Evolutionary conservation across 371 early-diverging fungal genomes (phyloP), one percentile per base, ranked within the genome.

Genomic region (Caulochytrium protostelioides): DNA sequence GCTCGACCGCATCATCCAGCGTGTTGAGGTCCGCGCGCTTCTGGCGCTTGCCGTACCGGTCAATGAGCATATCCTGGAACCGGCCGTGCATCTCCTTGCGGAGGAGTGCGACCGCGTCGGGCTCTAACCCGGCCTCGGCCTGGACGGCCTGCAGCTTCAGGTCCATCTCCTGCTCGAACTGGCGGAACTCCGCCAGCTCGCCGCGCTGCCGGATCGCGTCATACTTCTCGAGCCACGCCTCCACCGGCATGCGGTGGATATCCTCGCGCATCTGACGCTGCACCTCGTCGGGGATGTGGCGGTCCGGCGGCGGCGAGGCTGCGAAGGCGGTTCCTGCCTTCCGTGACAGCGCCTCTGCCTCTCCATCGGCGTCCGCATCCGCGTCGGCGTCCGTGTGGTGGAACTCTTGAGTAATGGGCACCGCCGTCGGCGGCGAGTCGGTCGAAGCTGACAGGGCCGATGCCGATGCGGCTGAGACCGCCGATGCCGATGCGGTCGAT

Each of bases 1-100:
- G 49, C 3, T 62, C 47, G 1, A 78, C 65, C 3, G 74, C 83
- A 33, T 87, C 72, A 0, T 79, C 68, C 3, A 83, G 26, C 0
- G 80, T 71, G 38, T 72, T 76, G 18, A 46, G 30, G 35, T 45
- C 36, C 16, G 24, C 16, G 3, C 30, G 34, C 28, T 43, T 41
- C n/a, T n/a, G n/a, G n/a, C n/a, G 6, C 6, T 6, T 10, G 24
- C 24, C 10, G 24, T 10, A 24, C 24, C 10, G 24, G 6, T 24
- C 24, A 5, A 24, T 10, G 24, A 5, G 24, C 10, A 24, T 24
- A 24, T 24, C 24, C 24, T 6, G 24, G 6, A 24, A 10, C 24
- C 6, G 10, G 24, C 6, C 10, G 24, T 5, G 24, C 24, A 24
- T n/a, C n/a, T n/a, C n/a, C n/a, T n/a, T n/a, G n/a, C n/a, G 24